These are phyloP conservation scores for Acer campestre DNA, from an alignment of 345 rosid species.

Conservation along the genomic window DNA sequence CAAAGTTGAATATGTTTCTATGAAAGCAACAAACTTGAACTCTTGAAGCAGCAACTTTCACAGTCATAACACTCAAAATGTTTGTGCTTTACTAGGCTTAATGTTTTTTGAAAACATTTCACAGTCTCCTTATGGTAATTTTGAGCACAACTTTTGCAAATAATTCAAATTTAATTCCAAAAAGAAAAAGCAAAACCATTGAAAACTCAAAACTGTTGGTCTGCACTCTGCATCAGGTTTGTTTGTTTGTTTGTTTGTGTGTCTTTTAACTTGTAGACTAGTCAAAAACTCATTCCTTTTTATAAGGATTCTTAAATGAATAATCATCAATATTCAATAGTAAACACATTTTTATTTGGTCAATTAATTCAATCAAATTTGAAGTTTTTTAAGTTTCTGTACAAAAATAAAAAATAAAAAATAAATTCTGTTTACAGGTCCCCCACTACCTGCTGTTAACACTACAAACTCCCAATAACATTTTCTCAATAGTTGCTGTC, in stretches of 20 bases:
- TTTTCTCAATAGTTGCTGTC: not conserved
- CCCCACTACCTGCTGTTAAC: not conserved
- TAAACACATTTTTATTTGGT: not conserved
- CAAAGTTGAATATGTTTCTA: too few relatives aligned
- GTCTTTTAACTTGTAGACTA: not conserved
- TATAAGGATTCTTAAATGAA: not conserved
- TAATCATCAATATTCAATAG: not conserved
- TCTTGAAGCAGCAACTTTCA: not conserved
- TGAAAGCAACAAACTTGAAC: not conserved
- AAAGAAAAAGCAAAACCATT: not conserved
- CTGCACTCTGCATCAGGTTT: not conserved
- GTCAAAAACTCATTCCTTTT: not conserved
- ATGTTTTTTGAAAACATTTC: not conserved
- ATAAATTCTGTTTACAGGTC: not conserved
- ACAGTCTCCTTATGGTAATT: not conserved
- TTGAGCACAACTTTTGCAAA: not conserved
- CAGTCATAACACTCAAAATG: not conserved
- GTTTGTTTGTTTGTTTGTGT: not conserved
- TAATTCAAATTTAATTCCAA: conserved; percentile 11
- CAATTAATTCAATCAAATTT: not conserved
- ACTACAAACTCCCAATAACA: not conserved
- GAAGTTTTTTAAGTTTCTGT: not conserved
- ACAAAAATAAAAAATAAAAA: too few relatives aligned
- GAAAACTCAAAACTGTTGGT: not conserved
- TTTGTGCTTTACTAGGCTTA: too few relatives aligned